These are phyloP conservation scores for Beta corolliflora DNA, from an alignment of 179 eudicot species.

Conservation along the genomic window DNA sequence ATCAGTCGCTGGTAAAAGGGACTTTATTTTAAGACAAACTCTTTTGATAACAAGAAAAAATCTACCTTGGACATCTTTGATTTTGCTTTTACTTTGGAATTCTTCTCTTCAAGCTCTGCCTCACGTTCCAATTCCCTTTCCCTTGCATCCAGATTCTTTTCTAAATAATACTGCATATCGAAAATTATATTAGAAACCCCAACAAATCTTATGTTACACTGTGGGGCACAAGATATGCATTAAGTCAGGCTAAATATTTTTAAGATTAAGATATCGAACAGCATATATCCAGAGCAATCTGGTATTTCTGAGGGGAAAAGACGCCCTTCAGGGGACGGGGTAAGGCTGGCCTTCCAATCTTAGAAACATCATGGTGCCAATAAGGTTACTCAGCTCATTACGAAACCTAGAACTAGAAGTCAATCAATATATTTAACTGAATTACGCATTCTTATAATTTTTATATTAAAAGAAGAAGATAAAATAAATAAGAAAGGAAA, in stretches of 20 bases:
- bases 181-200: not conserved
- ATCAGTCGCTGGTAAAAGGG: not conserved
- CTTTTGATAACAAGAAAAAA: not conserved
- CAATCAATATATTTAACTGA: not conserved
- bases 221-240: not conserved
- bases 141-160: slow-evolving; percentile 95
- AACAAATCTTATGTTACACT: not conserved
- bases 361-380: not conserved
- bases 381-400: not conserved
- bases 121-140: slow-evolving; percentile 77
- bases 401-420: not conserved
- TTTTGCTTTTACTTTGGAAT: slow-evolving; percentile 88
- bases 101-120: slow-evolving; percentile 84
- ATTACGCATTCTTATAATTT: not conserved
- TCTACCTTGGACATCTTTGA: slow-evolving; percentile 94
- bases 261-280: no score
- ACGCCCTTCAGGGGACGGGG: not conserved
- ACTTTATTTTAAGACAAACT: not conserved
- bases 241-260: not conserved
- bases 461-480: not conserved
- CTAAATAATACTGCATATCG: slow-evolving; percentile 72
- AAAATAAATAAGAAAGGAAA: not conserved
- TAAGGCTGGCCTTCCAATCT: not conserved
- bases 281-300: not conserved
- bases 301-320: not conserved